Evolutionary conservation across 2,329 filamentous ascomycete species (phyloP), one percentile per base, ranked within the genome.

Genomic region (Scytalidium lignicola): DNA sequence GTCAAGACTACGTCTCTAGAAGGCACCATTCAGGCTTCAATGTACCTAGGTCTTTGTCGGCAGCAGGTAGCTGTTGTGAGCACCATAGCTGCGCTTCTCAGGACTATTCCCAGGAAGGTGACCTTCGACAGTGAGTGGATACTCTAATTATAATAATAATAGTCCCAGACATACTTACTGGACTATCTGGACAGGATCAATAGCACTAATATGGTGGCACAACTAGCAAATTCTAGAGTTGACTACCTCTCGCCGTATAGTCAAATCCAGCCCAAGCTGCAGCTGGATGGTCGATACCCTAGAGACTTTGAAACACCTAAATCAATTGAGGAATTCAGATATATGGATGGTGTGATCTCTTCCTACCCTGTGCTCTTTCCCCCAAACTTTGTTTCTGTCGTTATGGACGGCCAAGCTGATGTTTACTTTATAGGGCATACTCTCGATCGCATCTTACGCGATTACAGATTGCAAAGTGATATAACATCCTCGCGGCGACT

Each of bases 211-310:
- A 23, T 58, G 12, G 37, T 45, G 8, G 56, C 47, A 17, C 57
- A 60, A 47, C 41, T 60, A 9, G 53, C 56, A 15, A 61, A 61
- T 22, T 47, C 39, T 23, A 29, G 44, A 3, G 46, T 58, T 7
- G 52, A 41, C 7, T 15, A 47, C 8, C 15, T 28, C 9, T 52
- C 50, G 43, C n/a, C 41, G 10, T 51, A 56, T 23, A 54, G 52
- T 12, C 51, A 61, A 21, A 43, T 61, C 6, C 58, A 61, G 39
- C 59, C 59, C 2, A 61, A 59, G 28, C 17, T 57, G 12, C 43
- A 40, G 2, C 22, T 43, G 8, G 29, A 52, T n/a, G 53, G 55
- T 0, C n/a, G 39, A 2, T 58, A 48, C 12, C 56, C 58, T 2
- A n/a, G 44, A 4, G 54, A 53, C 6, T 61, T 61, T 41, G 47